Percentiles rank a stretch among this genome's conserved stretches.
Conservation (phyloP, 139 green algal genomes). For the Astrephomene gubernaculifera region DNA sequence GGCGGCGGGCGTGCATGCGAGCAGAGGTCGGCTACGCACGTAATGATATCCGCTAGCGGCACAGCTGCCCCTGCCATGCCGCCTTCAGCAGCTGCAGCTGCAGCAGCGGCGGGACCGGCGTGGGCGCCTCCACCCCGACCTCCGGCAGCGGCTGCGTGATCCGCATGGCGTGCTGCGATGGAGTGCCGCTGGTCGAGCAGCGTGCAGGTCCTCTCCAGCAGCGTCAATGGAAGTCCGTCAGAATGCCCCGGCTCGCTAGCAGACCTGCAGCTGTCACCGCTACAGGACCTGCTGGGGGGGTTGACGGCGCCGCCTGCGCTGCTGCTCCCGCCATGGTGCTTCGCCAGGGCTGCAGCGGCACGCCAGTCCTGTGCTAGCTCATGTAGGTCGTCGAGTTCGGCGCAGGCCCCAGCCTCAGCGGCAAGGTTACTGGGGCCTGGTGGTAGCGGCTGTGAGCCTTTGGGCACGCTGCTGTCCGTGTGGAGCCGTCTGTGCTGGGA, state of each 20-base stretch:
- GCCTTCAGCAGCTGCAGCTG: background rate
- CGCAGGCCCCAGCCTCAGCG: background rate
- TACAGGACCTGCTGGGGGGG: background rate
- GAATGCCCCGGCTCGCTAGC: background rate
- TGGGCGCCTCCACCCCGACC: background rate
- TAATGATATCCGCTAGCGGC: background rate
- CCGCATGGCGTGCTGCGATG: background rate
- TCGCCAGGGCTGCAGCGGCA: too few species aligned
- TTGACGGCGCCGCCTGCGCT: too few species aligned
- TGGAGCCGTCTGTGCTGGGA: background rate
- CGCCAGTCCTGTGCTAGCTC: background rate
- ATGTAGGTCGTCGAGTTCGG: background rate
- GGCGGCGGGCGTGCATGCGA: background rate
- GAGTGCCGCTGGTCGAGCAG: constrained; percentile 22
- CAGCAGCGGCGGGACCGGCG: background rate
- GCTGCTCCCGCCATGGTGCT: background rate
- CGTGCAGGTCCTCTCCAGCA: background rate
- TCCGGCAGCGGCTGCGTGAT: background rate
- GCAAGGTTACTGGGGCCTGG: background rate
- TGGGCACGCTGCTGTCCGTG: background rate
- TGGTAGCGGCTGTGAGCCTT: background rate
- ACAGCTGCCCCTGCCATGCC: background rate
- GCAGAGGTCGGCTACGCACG: background rate
- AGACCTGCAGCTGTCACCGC: background rate
- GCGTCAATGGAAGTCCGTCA: background rate